A percentile compares a stretch with the other conserved stretches of the same genome.
phyloP scores from a whole-genome alignment of 1,139 yeast species.

The Candida neerlandica region DNA sequence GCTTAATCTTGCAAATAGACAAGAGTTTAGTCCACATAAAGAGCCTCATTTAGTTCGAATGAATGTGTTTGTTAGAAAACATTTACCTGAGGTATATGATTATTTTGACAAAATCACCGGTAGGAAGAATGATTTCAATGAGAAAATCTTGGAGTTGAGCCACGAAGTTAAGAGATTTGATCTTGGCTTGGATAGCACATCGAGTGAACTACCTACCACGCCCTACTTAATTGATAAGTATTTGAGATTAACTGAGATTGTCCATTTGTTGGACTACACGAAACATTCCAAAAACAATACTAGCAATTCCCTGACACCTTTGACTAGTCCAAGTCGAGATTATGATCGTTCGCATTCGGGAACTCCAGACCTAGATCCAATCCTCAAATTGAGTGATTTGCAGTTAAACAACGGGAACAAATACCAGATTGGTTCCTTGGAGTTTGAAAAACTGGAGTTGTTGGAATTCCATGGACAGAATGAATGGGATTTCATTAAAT shows the following conservation, averaged over 20 bases:
- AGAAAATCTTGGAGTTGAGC: constrained; percentile 58
- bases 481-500: constrained; percentile 53
- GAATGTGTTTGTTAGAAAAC: constrained; percentile 66
- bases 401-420: constrained; percentile 24
- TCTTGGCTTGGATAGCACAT: constrained; percentile 45
- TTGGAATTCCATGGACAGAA: constrained; percentile 49
- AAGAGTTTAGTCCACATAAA: constrained; percentile 69
- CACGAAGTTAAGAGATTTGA: constrained; percentile 57
- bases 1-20: constrained; percentile 78
- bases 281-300: constrained; percentile 6
- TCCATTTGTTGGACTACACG: constrained; percentile 40
- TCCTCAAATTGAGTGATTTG: constrained; percentile 11
- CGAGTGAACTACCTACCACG: constrained; percentile 65
- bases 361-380: constrained; percentile 10
- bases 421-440: constrained; percentile 58
- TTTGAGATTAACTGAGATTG: constrained; percentile 60
- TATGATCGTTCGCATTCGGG: constrained; percentile 1
- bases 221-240: constrained; percentile 72
- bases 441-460: constrained; percentile 54
- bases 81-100: constrained; percentile 58
- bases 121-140: constrained; percentile 65
- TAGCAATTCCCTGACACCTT: constrained; percentile 9
- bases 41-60: constrained; percentile 78
- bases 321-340: constrained; percentile 6
- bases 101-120: constrained; percentile 77